Conservation (phyloP, 1,284 basidiomycete species). For the Ustilago tritici region DNA sequence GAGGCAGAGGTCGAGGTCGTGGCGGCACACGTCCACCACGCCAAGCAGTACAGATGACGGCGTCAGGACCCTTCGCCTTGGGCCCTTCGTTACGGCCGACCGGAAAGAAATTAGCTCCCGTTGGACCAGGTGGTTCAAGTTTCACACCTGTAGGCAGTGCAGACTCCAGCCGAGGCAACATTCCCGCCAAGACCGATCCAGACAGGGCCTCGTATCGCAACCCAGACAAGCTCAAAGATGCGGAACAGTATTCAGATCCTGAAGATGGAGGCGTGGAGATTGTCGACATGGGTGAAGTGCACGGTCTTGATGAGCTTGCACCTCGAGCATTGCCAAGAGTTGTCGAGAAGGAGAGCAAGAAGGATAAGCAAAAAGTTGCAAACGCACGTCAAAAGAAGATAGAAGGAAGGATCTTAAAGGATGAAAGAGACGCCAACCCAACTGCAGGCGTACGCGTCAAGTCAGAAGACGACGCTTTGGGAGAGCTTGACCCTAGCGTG, state of each 20-base stretch:
- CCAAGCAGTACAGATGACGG: constrained; percentile 78
- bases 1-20: constrained; percentile 48
- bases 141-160: constrained; percentile 22
- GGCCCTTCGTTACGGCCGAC: constrained; percentile 77
- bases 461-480: constrained; percentile 41
- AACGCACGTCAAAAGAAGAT: constrained; percentile 68
- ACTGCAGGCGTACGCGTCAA: constrained; percentile 36
- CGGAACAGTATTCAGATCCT: constrained; percentile 50
- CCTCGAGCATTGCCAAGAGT: constrained; percentile 79
- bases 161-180: constrained; percentile 11
- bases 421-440: constrained; percentile 19
- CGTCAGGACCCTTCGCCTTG: constrained; percentile 87
- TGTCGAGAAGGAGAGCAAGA: constrained; percentile 62
- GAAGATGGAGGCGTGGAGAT: constrained; percentile 59
- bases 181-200: constrained; percentile 37
- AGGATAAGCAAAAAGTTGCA: constrained; percentile 69
- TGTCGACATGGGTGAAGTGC: constrained; percentile 85
- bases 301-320: constrained; percentile 86
- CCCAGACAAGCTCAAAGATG: constrained; percentile 52
- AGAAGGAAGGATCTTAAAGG: constrained; percentile 66
- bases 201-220: constrained; percentile 46
- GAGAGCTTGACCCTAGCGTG: constrained; percentile 10
- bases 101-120: constrained; percentile 52
- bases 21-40: constrained; percentile 48
- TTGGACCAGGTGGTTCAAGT: constrained; percentile 39